Base-by-base conservation (phyloP, 768 basidiomycete species). In the Floccularia luteovirens region DNA sequence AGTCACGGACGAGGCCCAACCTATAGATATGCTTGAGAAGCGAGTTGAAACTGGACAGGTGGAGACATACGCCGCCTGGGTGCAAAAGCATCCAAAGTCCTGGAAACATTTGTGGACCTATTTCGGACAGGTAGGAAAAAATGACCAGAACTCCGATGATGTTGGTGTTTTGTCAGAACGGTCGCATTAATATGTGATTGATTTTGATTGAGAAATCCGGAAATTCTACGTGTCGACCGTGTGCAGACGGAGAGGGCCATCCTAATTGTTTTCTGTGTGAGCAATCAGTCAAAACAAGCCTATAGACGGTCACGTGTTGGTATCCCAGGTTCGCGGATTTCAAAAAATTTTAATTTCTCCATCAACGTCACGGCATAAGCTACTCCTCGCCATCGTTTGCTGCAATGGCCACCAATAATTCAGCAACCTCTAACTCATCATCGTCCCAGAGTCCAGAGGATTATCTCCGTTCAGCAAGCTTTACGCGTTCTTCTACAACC, bases 1-100 rank as follows among this genome's bases (percentile, higher is more conserved):
- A 8, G 85, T 87, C 7, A 78, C 79, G 24, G 86, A 85, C 23
- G 84, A 80, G 17, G 88, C 88, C 75, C 78, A 87, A 48, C 87
- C 88, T 86, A 51, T 34, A 10, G 27, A 30, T 23, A 42, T 35
- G 43, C 32, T 21, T 23, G 17, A 7, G 8, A 17, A 16, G 14
- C 17, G 13, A 32, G 17, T 22, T 16, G 21, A 30, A 16, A 6
- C n/a, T n/a, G n/a, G n/a, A 19, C 22, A 25, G 13, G 14, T 5
- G 38, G 31, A 41, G 34, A 51, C 60, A 52, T 52, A 64, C 64
- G 56, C 48, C 52, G 52, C 38, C 58, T 48, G 36, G 38, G 17
- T 37, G 43, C 31, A 34, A 34, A 7, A 12, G n/a, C 20, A 44
- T 20, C 49, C 49, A 48, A 27, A 43, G 42, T 44, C 47, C 44